Evolutionary conservation across 345 rosid genomes (phyloP).

Genomic region (Gossypium herbaceum): DNA sequence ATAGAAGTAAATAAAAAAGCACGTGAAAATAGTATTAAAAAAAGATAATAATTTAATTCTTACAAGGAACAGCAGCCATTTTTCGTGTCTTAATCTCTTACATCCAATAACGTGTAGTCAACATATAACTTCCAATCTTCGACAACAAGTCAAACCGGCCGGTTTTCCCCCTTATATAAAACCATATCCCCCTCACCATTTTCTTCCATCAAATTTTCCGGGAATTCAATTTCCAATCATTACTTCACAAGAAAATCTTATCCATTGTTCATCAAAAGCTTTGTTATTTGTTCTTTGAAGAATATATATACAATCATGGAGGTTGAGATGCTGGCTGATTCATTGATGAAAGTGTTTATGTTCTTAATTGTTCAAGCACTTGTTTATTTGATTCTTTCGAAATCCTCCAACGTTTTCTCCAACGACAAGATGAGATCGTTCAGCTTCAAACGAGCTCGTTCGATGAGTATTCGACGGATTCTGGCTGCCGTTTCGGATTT

Average conservation of each 20-base stretch:
- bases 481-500: conserved; percentile 46
- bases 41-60: neutral
- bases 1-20: neutral
- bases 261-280: neutral
- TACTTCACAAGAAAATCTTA: neutral
- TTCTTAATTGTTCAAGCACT: conserved; percentile 50
- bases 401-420: conserved; percentile 47
- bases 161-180: neutral
- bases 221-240: neutral
- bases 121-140: neutral
- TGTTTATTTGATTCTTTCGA: conserved; percentile 48
- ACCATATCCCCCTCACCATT: neutral
- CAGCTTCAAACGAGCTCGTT: conserved; percentile 49
- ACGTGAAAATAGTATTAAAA: neutral
- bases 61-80: conserved; percentile 5
- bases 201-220: neutral
- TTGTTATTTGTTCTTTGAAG: neutral
- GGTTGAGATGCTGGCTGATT: conserved; percentile 20
- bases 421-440: conserved; percentile 31
- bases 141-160: conserved; percentile 6
- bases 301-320: neutral
- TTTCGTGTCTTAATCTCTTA: neutral
- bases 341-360: conserved; percentile 31
- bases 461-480: conserved; percentile 47
- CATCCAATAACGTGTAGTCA: conserved; percentile 13